phyloP scores from a whole-genome alignment of 345 rosid species.

The Pelargonium nanum region DNA sequence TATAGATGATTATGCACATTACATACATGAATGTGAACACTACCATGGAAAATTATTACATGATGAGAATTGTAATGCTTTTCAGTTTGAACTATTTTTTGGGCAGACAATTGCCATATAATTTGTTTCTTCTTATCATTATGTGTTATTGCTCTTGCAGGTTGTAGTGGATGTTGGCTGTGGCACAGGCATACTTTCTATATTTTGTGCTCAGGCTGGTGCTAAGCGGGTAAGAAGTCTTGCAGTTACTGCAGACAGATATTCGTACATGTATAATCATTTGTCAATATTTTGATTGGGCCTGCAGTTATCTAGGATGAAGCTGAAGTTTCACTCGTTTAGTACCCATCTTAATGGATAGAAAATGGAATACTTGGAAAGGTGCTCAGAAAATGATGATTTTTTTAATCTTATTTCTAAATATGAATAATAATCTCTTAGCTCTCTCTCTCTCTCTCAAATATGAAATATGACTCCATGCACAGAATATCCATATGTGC shows the following conservation, averaged over 20 bases:
- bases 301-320: too few species aligned
- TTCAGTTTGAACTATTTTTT: neutral
- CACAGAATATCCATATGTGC: neutral
- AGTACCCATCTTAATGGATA: neutral
- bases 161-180: conserved; percentile 99
- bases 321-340: neutral
- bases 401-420: too few species aligned
- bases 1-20: neutral
- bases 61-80: neutral
- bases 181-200: conserved; percentile 94
- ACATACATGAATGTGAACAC: neutral
- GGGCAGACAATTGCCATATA: neutral
- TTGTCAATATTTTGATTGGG: too few species aligned
- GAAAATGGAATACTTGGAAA: neutral
- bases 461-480: neutral
- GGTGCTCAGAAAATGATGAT: neutral
- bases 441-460: neutral
- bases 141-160: conserved; percentile 27
- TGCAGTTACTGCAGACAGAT: too few species aligned
- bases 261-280: neutral
- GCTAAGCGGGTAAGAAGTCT: conserved; percentile 64
- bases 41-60: neutral
- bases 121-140: conserved; percentile 13
- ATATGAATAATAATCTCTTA: too few species aligned
- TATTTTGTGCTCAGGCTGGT: conserved; percentile 98